Conservation (phyloP, 139 green algal genomes). For the Auxenochlorella pyrenoidosa region DNA sequence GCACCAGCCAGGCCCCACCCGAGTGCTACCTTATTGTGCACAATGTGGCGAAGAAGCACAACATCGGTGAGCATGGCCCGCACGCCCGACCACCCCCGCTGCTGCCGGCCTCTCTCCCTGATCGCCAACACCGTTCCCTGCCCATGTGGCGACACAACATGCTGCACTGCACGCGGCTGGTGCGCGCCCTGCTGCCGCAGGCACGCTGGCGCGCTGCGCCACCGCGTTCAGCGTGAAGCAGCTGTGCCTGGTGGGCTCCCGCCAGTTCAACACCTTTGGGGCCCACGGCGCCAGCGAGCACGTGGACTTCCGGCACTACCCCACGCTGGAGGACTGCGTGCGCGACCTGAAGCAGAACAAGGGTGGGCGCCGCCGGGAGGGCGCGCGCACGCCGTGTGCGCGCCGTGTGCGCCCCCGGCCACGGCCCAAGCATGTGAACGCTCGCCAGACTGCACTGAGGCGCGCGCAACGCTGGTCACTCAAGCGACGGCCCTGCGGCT, state of each 20-base stretch:
- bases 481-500: no score
- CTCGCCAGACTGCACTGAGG: no score
- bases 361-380: conserved; percentile 34
- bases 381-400: no score
- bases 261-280: conserved; percentile 92
- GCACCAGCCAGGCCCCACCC: neutral
- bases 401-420: neutral
- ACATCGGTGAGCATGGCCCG: conserved; percentile 68
- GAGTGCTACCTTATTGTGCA: conserved; percentile 81
- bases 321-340: conserved; percentile 75
- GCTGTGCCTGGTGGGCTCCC: conserved; percentile 87
- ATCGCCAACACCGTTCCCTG: neutral
- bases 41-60: conserved; percentile 84
- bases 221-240: conserved; percentile 63
- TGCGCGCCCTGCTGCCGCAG: neutral
- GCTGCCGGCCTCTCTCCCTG: neutral
- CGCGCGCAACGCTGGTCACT: no score
- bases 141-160: neutral
- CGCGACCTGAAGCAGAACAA: conserved; percentile 51
- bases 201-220: conserved; percentile 42
- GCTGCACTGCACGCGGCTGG: conserved; percentile 43
- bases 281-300: conserved; percentile 79
- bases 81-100: no score
- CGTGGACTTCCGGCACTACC: conserved; percentile 78
- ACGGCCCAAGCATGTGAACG: no score